Percentiles rank a stretch among this genome's conserved stretches.
Evolutionary conservation across 2,329 filamentous ascomycete genomes (phyloP).

Genomic region (Colletotrichum australisinense): DNA sequence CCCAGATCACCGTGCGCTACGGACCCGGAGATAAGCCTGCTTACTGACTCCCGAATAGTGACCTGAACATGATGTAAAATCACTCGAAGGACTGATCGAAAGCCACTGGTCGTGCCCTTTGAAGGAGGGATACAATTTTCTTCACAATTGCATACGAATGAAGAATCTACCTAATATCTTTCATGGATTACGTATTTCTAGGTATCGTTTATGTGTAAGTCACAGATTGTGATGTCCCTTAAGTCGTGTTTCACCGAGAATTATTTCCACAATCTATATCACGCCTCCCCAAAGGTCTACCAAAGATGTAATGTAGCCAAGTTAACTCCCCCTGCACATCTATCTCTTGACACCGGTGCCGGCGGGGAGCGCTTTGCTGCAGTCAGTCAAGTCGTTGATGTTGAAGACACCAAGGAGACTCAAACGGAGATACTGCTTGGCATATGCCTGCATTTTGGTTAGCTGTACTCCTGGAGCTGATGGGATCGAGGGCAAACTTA

Average conservation of each 20-base stretch:
- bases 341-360: not conserved
- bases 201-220: not conserved
- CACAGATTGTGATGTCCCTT: not conserved
- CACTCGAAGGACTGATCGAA: no score
- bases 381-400: slow-evolving; percentile 67
- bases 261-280: not conserved
- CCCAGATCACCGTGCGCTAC: no score
- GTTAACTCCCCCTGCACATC: not conserved
- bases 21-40: no score
- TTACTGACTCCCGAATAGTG: not conserved
- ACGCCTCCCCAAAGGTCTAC: not conserved
- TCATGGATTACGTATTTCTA: not conserved
- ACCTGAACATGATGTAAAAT: no score
- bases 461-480: not conserved
- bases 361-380: slow-evolving; percentile 61
- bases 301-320: not conserved
- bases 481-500: slow-evolving; percentile 39
- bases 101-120: no score
- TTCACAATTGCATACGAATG: no score
- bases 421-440: slow-evolving; percentile 63
- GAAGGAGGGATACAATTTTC: no score
- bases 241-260: not conserved
- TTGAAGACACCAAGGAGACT: slow-evolving; percentile 67
- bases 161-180: not conserved
- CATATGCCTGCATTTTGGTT: slow-evolving; percentile 53